A percentile compares a stretch with the other conserved stretches of the same genome.
phyloP scores from a whole-genome alignment of 352 stramenopile species.

The Elongisporangium prolatum region DNA sequence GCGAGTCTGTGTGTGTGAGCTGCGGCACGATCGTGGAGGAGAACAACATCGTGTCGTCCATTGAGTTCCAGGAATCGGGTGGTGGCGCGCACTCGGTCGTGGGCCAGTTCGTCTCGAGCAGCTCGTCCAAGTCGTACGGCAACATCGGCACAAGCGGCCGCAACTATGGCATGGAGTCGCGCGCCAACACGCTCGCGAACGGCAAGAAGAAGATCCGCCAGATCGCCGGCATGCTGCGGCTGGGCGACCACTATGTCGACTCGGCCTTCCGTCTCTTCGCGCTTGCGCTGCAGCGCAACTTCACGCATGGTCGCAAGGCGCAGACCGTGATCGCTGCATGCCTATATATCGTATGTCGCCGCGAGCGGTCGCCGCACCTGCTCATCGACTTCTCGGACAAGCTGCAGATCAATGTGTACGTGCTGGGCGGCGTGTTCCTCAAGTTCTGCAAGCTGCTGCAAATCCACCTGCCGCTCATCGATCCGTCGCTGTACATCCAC shows the following conservation, averaged over 20 bases:
- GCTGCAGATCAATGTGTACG: conserved; percentile 93
- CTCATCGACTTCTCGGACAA: conserved; percentile 99
- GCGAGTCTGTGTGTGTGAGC: conserved; percentile 83
- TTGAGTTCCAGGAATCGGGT: conserved; percentile 96
- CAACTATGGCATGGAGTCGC: conserved; percentile 93
- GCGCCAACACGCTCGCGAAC: conserved; percentile 95
- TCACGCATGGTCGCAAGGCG: conserved; percentile 94
- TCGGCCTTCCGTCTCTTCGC: conserved; percentile 95
- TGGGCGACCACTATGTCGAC: conserved; percentile 95
- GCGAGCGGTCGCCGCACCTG: conserved; percentile 97
- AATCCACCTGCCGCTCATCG: conserved; percentile 97
- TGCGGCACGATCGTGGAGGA: conserved; percentile 95
- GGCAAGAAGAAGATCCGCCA: conserved; percentile 92
- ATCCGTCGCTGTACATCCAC: conserved; percentile 98
- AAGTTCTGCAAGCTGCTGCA: conserved; percentile 93
- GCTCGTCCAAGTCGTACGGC: conserved; percentile 88
- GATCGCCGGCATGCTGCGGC: conserved; percentile 90
- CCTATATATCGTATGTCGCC: conserved; percentile 98
- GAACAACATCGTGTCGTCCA: conserved; percentile 96
- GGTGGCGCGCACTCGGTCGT: conserved; percentile 91
- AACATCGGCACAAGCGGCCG: conserved; percentile 81
- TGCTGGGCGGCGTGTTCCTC: conserved; percentile 82
- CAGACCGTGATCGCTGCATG: conserved; percentile 96
- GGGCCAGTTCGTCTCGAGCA: conserved; percentile 94
- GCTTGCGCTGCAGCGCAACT: conserved; percentile 96